Evolutionary conservation across 2,329 filamentous ascomycete species (phyloP).

Genomic region (Microdochium paspali): DNA sequence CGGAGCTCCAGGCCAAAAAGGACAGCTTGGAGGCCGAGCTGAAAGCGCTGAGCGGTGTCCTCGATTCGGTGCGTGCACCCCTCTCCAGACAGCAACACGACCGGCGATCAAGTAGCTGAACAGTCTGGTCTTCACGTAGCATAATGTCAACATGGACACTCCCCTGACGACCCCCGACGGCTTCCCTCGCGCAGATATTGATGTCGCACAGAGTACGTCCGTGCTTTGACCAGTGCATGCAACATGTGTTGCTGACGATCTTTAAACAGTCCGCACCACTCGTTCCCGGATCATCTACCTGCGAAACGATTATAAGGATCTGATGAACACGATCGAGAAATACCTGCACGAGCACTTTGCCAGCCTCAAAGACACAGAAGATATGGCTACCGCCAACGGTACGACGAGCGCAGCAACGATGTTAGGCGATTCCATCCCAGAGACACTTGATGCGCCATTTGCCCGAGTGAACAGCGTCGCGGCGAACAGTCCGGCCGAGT

Average conservation of each 20-base stretch:
- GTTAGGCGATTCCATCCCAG: constrained; percentile 23
- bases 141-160: constrained; percentile 89
- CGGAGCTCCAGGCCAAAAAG: constrained; percentile 77
- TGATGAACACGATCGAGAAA: constrained; percentile 78
- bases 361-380: constrained; percentile 45
- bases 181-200: constrained; percentile 86
- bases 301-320: constrained; percentile 84
- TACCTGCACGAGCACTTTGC: constrained; percentile 87
- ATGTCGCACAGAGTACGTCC: constrained; percentile 78
- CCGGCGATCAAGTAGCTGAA: constrained; percentile 2
- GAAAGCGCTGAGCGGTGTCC: constrained; percentile 70
- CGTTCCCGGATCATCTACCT: constrained; percentile 80
- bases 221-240: not conserved
- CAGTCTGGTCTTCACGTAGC: constrained; percentile 38
- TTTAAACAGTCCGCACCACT: constrained; percentile 71
- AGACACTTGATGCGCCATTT: constrained; percentile 48
- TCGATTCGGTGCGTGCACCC: constrained; percentile 65
- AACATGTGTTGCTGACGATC: not conserved
- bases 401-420: constrained; percentile 12
- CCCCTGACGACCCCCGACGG: constrained; percentile 80
- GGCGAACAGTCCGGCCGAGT: constrained; percentile 67
- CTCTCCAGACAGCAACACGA: not conserved
- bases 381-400: constrained; percentile 16
- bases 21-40: constrained; percentile 79
- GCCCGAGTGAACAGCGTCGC: constrained; percentile 84